Percentiles rank a stretch among this genome's conserved stretches.
Evolutionary conservation across 306 rosid genomes (phyloP).

Genomic region (Urtica urens): DNA sequence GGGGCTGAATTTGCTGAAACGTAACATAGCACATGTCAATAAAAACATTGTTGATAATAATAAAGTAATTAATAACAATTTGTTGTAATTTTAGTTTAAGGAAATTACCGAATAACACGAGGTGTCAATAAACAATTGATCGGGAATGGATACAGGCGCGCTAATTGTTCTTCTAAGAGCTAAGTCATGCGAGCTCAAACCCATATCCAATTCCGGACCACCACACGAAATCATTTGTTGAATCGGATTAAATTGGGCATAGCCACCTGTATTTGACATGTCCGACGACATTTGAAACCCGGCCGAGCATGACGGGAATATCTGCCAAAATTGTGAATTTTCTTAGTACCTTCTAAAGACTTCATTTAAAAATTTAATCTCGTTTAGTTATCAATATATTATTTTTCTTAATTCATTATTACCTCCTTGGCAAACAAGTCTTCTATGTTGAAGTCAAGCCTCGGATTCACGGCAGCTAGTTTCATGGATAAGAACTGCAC

Average conservation of each 20-base stretch:
- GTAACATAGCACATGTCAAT: neutral
- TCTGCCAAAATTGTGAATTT: conserved; percentile 31
- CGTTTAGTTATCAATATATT: neutral
- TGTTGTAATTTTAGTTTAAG: neutral
- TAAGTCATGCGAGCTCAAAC: conserved; percentile 37
- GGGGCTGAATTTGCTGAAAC: conserved; percentile 47
- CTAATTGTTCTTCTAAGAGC: conserved; percentile 42
- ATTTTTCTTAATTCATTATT: neutral
- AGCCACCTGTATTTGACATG: conserved; percentile 34
- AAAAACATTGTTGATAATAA: neutral
- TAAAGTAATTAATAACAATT: neutral
- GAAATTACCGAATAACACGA: conserved; percentile 52
- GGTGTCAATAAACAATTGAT: conserved; percentile 42
- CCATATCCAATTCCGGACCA: conserved; percentile 53
- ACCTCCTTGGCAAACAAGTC: conserved; percentile 84
- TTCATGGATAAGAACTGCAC: conserved; percentile 98
- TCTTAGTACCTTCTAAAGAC: neutral
- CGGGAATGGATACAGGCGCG: conserved; percentile 52
- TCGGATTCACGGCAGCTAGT: conserved; percentile 82
- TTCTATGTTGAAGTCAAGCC: conserved; percentile 74
- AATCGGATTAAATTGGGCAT: conserved; percentile 44
- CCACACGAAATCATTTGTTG: conserved; percentile 50
- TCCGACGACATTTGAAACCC: conserved; percentile 43
- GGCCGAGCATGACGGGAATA: conserved; percentile 40
- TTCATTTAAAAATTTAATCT: neutral